Evolutionary conservation across 2,329 filamentous ascomycete genomes (phyloP), one percentile per base, ranked within the genome.

Genomic region (Thielaviopsis populi): DNA sequence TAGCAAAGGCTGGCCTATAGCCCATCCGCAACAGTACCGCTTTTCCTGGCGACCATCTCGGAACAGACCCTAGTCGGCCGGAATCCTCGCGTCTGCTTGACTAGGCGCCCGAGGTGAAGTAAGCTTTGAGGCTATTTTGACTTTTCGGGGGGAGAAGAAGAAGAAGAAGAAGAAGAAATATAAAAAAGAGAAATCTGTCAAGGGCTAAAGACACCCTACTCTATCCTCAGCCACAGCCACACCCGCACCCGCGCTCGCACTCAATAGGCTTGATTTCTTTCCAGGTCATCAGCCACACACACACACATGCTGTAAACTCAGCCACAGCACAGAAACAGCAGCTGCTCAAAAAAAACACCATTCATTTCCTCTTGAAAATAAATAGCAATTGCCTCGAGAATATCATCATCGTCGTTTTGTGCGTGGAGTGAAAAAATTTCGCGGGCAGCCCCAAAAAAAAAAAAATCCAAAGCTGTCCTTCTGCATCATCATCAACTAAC

Each of bases 101-200:
- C 17, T 27, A 33, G 50, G 50, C 46, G 30, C 22, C 13, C 17
- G 17, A n/a, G 53, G 33, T 15, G 53, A 56, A 37, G 53, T 37
- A 56, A 56, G 53, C 53, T 56, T 56, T 56, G 53, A 56, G 53
- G 53, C 53, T 56, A 50, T 50, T 50, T 0, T 50, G 46, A 50
- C 24, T 50, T 24, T 19, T 50, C 8, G 30, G 15, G 13, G 15
- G 50, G 30, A 30, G 22, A 27, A 33, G 53, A 56, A 56, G 53
- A 56, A 19, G 42, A 46, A 46, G 42, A 46, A 46, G 15, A 6
- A 53, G 3, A 15, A 53, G 24, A 24, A n/a, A 11, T 10, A 10
- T 8, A 56, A n/a, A n/a, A 37, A 11, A 24, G 15, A 15, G 15
- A 27, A 50, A 22, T 22, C 15, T 50, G 46, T 27, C 15, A 27